Evolutionary conservation across 2,329 filamentous ascomycete genomes (phyloP).

Genomic region (Cladosporium sp.): DNA sequence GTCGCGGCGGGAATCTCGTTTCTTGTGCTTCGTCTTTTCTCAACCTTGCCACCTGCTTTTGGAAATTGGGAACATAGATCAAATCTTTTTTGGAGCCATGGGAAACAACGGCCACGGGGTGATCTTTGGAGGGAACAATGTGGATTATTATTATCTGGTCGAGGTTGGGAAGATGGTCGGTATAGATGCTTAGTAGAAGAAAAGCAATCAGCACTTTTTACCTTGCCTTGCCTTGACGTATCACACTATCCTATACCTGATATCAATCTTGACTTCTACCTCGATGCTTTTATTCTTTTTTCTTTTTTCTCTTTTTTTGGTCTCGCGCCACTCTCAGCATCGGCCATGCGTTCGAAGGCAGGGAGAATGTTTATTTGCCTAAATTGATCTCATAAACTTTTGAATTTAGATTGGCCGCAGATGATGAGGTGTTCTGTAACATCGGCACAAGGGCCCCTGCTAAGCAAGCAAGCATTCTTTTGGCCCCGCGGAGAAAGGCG

Average conservation of each 20-base stretch:
- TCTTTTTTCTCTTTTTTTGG: too few species aligned
- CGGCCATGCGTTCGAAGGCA: background rate
- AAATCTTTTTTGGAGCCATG: background rate
- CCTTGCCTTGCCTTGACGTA: background rate
- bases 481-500: background rate
- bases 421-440: background rate
- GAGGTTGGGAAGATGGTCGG: background rate
- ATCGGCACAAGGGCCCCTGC: background rate
- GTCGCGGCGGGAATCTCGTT: background rate
- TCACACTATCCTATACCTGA: background rate
- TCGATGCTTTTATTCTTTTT: background rate
- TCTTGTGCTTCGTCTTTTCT: background rate
- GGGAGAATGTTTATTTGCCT: background rate
- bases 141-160: background rate
- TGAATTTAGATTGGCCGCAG: background rate
- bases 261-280: background rate
- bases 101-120: background rate
- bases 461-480: background rate
- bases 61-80: background rate
- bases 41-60: background rate
- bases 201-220: background rate
- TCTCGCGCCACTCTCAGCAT: background rate
- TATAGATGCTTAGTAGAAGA: background rate
- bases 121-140: background rate
- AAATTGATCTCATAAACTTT: background rate